Base-by-base conservation (phyloP, 305 asterid genomes). In the Striga hermonthica region DNA sequence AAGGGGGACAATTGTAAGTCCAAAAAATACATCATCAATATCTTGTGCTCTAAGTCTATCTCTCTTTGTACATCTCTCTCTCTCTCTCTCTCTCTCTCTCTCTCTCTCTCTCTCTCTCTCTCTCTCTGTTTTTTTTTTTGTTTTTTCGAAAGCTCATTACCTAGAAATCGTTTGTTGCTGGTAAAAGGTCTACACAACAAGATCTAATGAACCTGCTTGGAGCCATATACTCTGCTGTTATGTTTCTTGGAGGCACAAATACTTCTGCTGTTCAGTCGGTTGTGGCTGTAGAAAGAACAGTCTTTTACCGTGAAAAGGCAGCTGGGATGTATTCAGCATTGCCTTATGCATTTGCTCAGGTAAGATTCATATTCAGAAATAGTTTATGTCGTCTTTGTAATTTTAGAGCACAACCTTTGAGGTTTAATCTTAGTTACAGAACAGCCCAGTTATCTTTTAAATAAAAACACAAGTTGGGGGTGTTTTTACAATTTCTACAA, bases 271-370 rank as follows among this genome's bases (percentile, higher is more conserved):
- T 88, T 12, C 96, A 88, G 75, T 83, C 99, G 7, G 89, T 93
- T 40, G 97, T 90, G 7, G 88, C 96, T 0, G 85, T 88, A 0
- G 99, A 88, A 77, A 79, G 99, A 79, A 88, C 95, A 0, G 97
- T 93, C 41, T 93, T 86, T 72, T 93, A 93, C 76, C 95, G 99
- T 9, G 99, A 93, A 80, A 93, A 87, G 71, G 97, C 94, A 37
- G 97, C 98, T 0, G 96, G 97, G 71, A 90, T 92, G 97, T 92
- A 80, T 73, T 89, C 99, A 9, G 83, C 96, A 7, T 64, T 90
- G 69, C 97, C 97, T 72, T 90, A 93, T 58, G 99, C 99, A 35
- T 88, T 93, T 68, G 88, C 97, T 10, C 97, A 90, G 95, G 97
- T 91, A 75, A 63, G 31, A 22, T 22, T 22, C 31, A n/a, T 22